Base-by-base conservation (phyloP, 805 yeast genomes). In the Suhomyces xylopsoci region DNA sequence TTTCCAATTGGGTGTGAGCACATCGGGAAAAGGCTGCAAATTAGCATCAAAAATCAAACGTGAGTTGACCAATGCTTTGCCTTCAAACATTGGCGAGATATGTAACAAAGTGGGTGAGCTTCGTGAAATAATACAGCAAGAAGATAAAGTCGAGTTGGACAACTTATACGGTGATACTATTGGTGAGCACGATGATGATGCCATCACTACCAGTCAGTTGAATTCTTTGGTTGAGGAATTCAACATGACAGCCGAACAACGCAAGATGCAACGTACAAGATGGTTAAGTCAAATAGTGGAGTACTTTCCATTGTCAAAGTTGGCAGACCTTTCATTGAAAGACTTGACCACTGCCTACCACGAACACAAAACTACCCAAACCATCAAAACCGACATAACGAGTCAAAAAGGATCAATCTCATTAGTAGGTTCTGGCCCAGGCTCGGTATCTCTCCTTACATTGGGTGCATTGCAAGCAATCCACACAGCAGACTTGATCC, bases 341-440 rank as follows among this genome's bases (percentile, higher is more conserved):
- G 87, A 85, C 57, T 73, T 88, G 50, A 67, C 81, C 1, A 66
- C 68, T 14, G 78, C 72, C 10, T 81, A 78, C 58, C 59, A 55
- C 9, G 56, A 60, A n/a, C 52, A 55, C 26, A 41, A 65, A 47
- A 61, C 54, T 8, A 53, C 49, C 40, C 30, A 51, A 42, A 47
- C 42, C 20, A 30, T 30, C 15, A 10, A 17, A 12, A 15, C 15
- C 15, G 38, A 15, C 19, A 48, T 44, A 28, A 32, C 40, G 8
- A 14, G 57, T 17, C 58, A 58, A 24, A 67, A 61, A 46, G 96
- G 96, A 1, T 57, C 77, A 2, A 85, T 92, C 9, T 81, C 94
- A 1, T 75, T 93, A n/a, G 91, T 93, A 17, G 98, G 98, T 0
- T 80, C 97, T 2, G 98, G 98, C 0, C 97, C 98, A 0, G 98